Conservation (phyloP, 2,329 filamentous ascomycete genomes). For the Ambrosiella cleistominuta region DNA sequence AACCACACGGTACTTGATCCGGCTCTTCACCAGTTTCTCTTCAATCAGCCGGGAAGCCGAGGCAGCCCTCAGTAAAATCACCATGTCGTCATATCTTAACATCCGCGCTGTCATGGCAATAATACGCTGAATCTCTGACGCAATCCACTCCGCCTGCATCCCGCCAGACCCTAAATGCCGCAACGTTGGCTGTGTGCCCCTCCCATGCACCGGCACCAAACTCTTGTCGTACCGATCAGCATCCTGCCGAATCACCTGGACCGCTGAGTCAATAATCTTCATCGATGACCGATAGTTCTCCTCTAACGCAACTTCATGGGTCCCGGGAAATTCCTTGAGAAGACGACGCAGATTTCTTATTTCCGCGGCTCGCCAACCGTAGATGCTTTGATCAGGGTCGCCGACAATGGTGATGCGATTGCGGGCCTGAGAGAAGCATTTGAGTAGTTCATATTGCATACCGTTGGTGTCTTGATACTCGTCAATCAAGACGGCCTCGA, state of each 20-base stretch:
- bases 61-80: slow-evolving; percentile 73
- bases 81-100: slow-evolving; percentile 59
- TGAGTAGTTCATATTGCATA: slow-evolving; percentile 90
- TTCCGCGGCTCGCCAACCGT: slow-evolving; percentile 86
- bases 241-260: slow-evolving; percentile 84
- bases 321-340: slow-evolving; percentile 57
- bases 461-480: slow-evolving; percentile 97
- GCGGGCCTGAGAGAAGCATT: slow-evolving; percentile 55
- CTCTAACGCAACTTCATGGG: slow-evolving; percentile 68
- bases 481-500: slow-evolving; percentile 83
- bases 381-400: slow-evolving; percentile 95
- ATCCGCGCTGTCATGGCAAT: slow-evolving; percentile 55
- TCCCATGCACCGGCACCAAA: slow-evolving; percentile 61
- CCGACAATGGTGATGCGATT: slow-evolving; percentile 84
- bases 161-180: slow-evolving; percentile 52
- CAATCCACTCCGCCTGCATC: slow-evolving; percentile 74
- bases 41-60: slow-evolving; percentile 75
- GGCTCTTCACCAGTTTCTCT: slow-evolving; percentile 57
- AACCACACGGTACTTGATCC: slow-evolving; percentile 83
- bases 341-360: slow-evolving; percentile 73
- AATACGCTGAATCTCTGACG: slow-evolving; percentile 60
- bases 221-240: slow-evolving; percentile 60
- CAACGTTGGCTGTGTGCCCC: slow-evolving; percentile 65
- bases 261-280: slow-evolving; percentile 61
- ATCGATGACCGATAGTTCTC: slow-evolving; percentile 91